Conservation (phyloP, 768 basidiomycete species). For the Jaapia argillacea region DNA sequence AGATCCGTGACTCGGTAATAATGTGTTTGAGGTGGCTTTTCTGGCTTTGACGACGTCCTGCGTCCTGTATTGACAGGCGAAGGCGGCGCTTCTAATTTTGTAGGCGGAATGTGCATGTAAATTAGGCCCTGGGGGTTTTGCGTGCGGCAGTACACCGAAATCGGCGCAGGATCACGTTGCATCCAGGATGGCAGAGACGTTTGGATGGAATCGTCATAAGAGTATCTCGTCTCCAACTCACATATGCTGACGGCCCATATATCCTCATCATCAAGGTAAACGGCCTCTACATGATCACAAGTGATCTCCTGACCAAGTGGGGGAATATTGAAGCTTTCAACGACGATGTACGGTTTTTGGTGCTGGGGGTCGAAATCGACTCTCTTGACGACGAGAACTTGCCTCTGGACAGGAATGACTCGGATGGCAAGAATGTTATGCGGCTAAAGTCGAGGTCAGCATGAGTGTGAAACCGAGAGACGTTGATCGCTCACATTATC, state of each 20-base stretch:
- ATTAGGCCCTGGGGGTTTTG: not conserved
- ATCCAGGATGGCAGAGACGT: too few relatives aligned
- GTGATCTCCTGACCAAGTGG: too few relatives aligned
- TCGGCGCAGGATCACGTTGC: too few relatives aligned
- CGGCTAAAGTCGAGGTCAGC: not conserved
- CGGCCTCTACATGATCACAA: not conserved
- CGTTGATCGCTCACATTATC: conserved; percentile 2
- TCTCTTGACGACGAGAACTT: conserved; percentile 4
- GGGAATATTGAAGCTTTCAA: not conserved
- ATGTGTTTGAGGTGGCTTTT: not conserved
- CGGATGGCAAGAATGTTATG: conserved; percentile 9
- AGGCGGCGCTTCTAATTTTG: not conserved
- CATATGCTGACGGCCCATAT: not conserved
- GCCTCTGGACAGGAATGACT: conserved; percentile 2
- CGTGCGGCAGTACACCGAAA: not conserved
- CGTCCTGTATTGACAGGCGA: not conserved
- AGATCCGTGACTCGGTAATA: not conserved
- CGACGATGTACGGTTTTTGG: not conserved
- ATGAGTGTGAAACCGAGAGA: not conserved
- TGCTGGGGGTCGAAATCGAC: not conserved
- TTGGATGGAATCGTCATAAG: not conserved
- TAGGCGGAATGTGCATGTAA: not conserved
- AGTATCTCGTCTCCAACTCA: not conserved
- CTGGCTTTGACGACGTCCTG: not conserved
- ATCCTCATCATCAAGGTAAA: not conserved